These are phyloP conservation scores for Nemania abortiva DNA, from an alignment of 2,329 filamentous ascomycete species.

Conservation along the genomic window DNA sequence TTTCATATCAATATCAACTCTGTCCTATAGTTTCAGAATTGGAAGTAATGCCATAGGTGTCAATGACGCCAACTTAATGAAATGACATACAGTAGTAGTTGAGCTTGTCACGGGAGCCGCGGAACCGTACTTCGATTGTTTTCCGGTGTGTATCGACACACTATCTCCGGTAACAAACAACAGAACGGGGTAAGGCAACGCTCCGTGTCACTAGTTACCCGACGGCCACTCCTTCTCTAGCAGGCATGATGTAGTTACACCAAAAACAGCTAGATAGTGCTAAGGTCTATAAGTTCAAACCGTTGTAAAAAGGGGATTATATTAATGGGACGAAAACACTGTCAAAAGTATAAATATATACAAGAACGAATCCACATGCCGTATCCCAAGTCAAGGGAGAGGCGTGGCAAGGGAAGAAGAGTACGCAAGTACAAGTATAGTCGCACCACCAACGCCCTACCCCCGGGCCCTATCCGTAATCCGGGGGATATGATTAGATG, in stretches of 20 bases:
- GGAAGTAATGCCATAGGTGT: neutral
- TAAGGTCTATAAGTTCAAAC: neutral
- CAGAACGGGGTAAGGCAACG: too few relatives aligned
- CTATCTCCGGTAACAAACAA: neutral
- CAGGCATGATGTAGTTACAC: neutral
- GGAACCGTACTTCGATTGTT: neutral
- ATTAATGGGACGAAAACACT: conserved; percentile 21
- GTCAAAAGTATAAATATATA: conserved; percentile 36
- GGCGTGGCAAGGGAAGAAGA: conserved; percentile 16
- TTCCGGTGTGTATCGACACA: neutral
- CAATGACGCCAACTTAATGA: neutral
- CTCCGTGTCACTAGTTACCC: conserved; percentile 4
- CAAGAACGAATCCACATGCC: conserved; percentile 26
- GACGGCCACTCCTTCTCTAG: neutral
- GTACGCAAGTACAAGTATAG: conserved; percentile 8
- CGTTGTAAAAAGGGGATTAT: neutral
- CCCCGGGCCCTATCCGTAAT: conserved; percentile 26
- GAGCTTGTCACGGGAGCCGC: neutral
- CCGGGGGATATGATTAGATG: conserved; percentile 32
- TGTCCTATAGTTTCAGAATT: too few relatives aligned
- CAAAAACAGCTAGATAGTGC: neutral
- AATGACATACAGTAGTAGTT: neutral
- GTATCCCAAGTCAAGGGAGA: conserved; percentile 7
- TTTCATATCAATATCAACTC: neutral
- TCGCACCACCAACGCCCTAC: conserved; percentile 38